Conservation (phyloP, 2,329 filamentous ascomycete genomes). For the Sporothrix curviconia region DNA sequence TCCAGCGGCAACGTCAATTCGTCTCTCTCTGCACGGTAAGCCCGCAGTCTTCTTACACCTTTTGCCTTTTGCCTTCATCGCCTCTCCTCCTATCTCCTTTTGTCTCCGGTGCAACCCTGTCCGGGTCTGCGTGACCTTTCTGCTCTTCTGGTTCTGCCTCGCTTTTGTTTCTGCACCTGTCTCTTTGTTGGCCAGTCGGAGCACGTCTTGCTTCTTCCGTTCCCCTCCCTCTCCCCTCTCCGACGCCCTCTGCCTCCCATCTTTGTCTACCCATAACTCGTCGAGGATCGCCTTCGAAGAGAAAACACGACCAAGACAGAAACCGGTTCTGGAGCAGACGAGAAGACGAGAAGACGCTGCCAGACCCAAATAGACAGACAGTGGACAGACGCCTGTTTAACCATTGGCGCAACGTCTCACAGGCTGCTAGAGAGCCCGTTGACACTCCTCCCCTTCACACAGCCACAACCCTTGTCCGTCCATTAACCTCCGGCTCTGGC, state of each 20-base stretch:
- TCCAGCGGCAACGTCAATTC: conserved; percentile 11
- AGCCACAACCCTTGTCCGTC: neutral
- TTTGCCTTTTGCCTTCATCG: neutral
- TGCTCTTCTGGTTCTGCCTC: conserved; percentile 1
- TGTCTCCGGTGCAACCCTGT: conserved; percentile 9
- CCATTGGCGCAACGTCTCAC: conserved; percentile 7
- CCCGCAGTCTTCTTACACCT: neutral
- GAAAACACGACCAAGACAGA: neutral
- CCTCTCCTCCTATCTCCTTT: neutral
- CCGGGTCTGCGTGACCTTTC: conserved; percentile 4
- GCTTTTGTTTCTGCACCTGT: neutral
- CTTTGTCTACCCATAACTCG: neutral
- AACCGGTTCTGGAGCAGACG: too few relatives aligned
- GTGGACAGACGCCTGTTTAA: conserved; percentile 7
- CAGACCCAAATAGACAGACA: neutral
- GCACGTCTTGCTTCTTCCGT: neutral
- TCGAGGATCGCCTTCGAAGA: neutral
- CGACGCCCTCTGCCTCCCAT: neutral
- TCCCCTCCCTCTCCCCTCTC: neutral
- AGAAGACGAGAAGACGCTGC: too few relatives aligned
- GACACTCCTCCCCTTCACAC: conserved; percentile 3
- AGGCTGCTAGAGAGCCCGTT: conserved; percentile 9
- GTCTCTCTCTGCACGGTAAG: conserved; percentile 22
- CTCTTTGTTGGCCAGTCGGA: neutral
- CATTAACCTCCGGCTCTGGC: conserved; percentile 3